Evolutionary conservation across 345 rosid genomes (phyloP).

Genomic region (Crucihimalaya himalaica): DNA sequence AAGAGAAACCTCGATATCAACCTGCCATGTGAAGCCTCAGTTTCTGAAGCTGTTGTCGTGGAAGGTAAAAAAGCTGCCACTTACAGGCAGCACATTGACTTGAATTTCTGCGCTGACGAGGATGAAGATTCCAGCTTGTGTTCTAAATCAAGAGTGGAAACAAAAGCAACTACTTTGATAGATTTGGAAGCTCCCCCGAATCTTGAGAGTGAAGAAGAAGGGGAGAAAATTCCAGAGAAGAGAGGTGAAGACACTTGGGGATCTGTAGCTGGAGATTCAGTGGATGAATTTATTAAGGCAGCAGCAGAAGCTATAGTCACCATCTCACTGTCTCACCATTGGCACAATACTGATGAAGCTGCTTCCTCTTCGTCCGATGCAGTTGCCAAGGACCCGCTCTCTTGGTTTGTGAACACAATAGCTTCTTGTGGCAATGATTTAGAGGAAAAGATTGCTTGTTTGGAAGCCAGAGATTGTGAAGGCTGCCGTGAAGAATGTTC

Average conservation of each 20-base stretch:
- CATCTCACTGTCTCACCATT: slow-evolving; percentile 52
- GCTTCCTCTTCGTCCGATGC: slow-evolving; percentile 40
- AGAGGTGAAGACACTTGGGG: slow-evolving; percentile 37
- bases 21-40: slow-evolving; percentile 67
- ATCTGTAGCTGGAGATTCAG: slow-evolving; percentile 37
- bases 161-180: slow-evolving; percentile 48
- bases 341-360: slow-evolving; percentile 42
- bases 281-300: slow-evolving; percentile 49
- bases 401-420: slow-evolving; percentile 77
- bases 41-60: slow-evolving; percentile 42
- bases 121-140: slow-evolving; percentile 58
- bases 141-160: slow-evolving; percentile 35
- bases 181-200: slow-evolving; percentile 78
- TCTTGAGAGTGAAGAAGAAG: slow-evolving; percentile 60
- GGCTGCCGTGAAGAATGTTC: slow-evolving; percentile 44
- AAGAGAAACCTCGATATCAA: slow-evolving; percentile 66
- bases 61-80: slow-evolving; percentile 42
- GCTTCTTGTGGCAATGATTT: slow-evolving; percentile 55
- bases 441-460: slow-evolving; percentile 48
- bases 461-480: slow-evolving; percentile 38
- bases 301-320: slow-evolving; percentile 86
- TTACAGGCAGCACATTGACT: slow-evolving; percentile 61
- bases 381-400: slow-evolving; percentile 43
- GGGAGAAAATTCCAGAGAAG: slow-evolving; percentile 43
- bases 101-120: slow-evolving; percentile 65